These are phyloP conservation scores for Thalassiosira ordinaria DNA, from an alignment of 352 stramenopile genomes.

Conservation along the genomic window DNA sequence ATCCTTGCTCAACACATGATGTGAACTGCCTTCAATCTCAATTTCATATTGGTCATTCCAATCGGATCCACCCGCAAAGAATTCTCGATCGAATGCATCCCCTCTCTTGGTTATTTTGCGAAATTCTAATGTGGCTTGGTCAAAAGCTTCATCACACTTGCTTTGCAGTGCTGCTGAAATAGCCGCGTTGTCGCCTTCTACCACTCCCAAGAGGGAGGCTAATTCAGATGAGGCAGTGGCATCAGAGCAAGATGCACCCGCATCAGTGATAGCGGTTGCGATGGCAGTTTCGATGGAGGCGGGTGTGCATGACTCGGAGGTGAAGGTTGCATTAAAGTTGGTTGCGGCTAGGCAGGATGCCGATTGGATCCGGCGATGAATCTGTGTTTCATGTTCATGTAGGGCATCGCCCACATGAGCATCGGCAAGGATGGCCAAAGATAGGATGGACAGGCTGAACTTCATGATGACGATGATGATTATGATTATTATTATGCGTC, in stretches of 20 bases:
- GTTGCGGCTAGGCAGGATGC: neutral
- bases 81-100: slow-evolving; percentile 15
- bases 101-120: neutral
- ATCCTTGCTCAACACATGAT: neutral
- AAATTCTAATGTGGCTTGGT: neutral
- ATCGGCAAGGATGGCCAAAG: neutral
- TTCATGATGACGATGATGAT: too few species aligned
- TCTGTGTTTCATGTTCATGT: too few species aligned
- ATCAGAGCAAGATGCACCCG: too few species aligned
- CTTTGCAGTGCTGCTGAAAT: neutral
- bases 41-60: slow-evolving; percentile 25
- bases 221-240: too few species aligned
- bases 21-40: neutral
- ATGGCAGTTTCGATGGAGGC: neutral
- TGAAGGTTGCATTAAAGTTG: neutral
- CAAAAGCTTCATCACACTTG: neutral
- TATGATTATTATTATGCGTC: too few species aligned
- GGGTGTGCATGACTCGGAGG: neutral
- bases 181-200: neutral
- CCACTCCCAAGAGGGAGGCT: neutral
- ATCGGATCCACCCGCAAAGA: slow-evolving; percentile 26
- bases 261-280: neutral
- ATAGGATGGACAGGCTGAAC: neutral
- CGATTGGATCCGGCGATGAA: neutral
- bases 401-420: neutral